Percentiles rank a stretch among this genome's conserved stretches.
phyloP scores from a whole-genome alignment of 768 basidiomycete genomes.

The Pleurotus giganteus region DNA sequence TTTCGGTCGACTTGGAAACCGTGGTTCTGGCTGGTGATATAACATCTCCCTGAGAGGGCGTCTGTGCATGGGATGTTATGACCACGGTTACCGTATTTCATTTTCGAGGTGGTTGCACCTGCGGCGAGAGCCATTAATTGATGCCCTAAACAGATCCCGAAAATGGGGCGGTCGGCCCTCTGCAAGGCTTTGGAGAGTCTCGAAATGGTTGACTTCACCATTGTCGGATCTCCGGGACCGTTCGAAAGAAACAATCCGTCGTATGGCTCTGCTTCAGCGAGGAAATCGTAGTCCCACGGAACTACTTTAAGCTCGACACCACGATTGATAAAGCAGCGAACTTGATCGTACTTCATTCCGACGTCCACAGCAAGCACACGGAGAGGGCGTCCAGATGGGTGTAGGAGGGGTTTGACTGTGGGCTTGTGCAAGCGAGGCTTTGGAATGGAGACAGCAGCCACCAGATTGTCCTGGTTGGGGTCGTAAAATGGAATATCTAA shows the following conservation, averaged over 20 bases:
- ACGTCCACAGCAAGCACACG: conserved; percentile 93
- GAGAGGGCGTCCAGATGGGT: conserved; percentile 77
- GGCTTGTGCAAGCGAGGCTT: conserved; percentile 70
- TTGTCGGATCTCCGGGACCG: conserved; percentile 95
- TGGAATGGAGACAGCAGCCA: conserved; percentile 80
- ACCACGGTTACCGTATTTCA: conserved; percentile 99
- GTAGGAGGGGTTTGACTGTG: conserved; percentile 49
- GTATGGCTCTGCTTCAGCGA: conserved; percentile 73
- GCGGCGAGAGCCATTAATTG: conserved; percentile 94
- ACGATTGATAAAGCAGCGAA: conserved; percentile 89
- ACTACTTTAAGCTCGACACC: conserved; percentile 97
- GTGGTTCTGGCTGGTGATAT: conserved; percentile 99
- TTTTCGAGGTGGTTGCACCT: conserved; percentile 93
- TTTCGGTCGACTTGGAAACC: conserved; percentile 90
- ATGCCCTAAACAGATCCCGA: conserved; percentile 98
- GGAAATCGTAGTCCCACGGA: conserved; percentile 95
- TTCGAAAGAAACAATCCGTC: conserved; percentile 98
- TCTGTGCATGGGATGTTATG: conserved; percentile 99
- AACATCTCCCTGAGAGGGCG: conserved; percentile 90
- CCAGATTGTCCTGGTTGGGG: conserved; percentile 87
- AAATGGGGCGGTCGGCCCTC: conserved; percentile 81
- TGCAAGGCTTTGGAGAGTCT: conserved; percentile 66
- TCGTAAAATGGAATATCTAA: conserved; percentile 80
- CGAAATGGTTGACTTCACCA: conserved; percentile 68
- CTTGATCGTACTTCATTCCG: conserved; percentile 99